Evolutionary conservation across 768 basidiomycete species (phyloP).

Genomic region (Suillus lakei): DNA sequence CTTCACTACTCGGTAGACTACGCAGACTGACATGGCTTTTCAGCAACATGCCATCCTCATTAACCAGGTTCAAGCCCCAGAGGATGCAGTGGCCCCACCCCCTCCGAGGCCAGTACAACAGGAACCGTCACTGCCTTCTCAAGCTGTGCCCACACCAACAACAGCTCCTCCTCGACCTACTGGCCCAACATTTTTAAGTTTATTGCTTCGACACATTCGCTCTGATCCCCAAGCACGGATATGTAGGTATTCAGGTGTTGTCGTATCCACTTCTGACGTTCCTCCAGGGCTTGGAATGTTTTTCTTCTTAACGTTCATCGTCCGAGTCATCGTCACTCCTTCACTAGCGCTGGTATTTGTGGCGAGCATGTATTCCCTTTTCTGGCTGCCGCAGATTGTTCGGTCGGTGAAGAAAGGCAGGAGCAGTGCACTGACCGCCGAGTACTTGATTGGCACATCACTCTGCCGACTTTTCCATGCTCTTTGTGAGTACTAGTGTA

Average conservation of each 20-base stretch:
- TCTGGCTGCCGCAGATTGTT: slow-evolving; percentile 88
- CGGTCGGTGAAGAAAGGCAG: slow-evolving; percentile 75
- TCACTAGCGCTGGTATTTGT: slow-evolving; percentile 70
- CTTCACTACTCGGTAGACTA: not conserved
- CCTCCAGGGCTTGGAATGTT: slow-evolving; percentile 66
- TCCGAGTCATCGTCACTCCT: slow-evolving; percentile 74
- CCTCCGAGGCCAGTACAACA: slow-evolving; percentile 22
- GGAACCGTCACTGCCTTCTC: slow-evolving; percentile 14
- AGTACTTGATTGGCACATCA: slow-evolving; percentile 82
- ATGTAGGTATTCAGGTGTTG: slow-evolving; percentile 50
- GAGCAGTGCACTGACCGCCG: slow-evolving; percentile 65
- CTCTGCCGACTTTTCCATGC: slow-evolving; percentile 70
- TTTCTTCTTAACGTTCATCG: slow-evolving; percentile 70
- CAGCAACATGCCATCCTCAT: slow-evolving; percentile 87
- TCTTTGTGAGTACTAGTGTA: slow-evolving; percentile 61
- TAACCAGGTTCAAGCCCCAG: slow-evolving; percentile 83
- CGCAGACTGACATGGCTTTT: slow-evolving; percentile 3
- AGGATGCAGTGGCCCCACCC: slow-evolving; percentile 50
- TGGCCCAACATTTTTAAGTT: slow-evolving; percentile 43
- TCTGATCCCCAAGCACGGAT: slow-evolving; percentile 74
- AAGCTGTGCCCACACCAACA: slow-evolving; percentile 26
- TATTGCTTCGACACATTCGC: slow-evolving; percentile 61
- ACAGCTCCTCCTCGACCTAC: slow-evolving; percentile 22
- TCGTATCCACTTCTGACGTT: slow-evolving; percentile 11
- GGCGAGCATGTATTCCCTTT: slow-evolving; percentile 69